phyloP scores from a whole-genome alignment of 1,139 yeast species.

The Lodderomyces pseudojiufengensis region DNA sequence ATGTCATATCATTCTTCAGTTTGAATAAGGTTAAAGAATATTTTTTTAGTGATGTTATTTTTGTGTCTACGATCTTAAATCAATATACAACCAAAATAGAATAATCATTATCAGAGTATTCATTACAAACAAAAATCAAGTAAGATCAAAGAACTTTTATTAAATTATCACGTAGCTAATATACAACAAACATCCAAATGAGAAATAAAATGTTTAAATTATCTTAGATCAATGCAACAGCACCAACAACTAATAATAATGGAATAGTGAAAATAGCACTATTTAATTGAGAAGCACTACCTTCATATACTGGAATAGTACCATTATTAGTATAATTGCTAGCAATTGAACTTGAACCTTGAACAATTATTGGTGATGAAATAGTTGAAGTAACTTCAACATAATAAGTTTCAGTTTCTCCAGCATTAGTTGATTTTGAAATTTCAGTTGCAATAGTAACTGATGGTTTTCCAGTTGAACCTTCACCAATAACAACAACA shows the following conservation, averaged over 20 bases:
- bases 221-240: conserved; percentile 6
- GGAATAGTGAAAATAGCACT: conserved; percentile 11
- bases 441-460: conserved; percentile 2
- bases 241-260: conserved; percentile 9
- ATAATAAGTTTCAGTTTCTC: conserved; percentile 5
- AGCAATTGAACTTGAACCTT: conserved; percentile 5
- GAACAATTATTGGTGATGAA: conserved; percentile 7
- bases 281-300: conserved; percentile 8
- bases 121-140: too few relatives aligned
- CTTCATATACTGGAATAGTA: conserved; percentile 12
- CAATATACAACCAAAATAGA: too few relatives aligned
- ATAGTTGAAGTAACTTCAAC: conserved; percentile 11
- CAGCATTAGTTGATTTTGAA: conserved; percentile 5
- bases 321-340: conserved; percentile 4
- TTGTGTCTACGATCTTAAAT: too few relatives aligned
- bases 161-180: too few relatives aligned
- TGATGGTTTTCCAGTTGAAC: neutral
- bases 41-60: too few relatives aligned
- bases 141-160: too few relatives aligned
- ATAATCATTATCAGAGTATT: too few relatives aligned
- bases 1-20: neutral
- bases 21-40: too few relatives aligned
- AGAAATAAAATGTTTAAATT: too few relatives aligned
- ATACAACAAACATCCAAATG: too few relatives aligned
- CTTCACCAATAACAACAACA: conserved; percentile 1